A percentile compares a stretch with the other conserved stretches of the same genome.
phyloP scores from a whole-genome alignment of 1,284 basidiomycete genomes.

The Cystobasidiaceae sp. region DNA sequence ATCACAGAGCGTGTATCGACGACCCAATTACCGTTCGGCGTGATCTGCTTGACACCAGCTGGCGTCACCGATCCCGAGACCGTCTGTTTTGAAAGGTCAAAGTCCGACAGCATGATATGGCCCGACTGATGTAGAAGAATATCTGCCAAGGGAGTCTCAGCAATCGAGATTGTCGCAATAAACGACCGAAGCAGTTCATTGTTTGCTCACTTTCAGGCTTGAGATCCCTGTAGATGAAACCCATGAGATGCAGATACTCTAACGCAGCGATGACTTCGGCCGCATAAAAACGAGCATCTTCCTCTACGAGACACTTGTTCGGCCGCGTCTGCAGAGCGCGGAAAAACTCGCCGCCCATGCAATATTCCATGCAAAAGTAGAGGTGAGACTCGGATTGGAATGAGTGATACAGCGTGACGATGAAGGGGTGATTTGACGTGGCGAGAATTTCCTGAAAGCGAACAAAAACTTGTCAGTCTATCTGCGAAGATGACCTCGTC shows the following conservation, averaged over 20 bases:
- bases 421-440: constrained; percentile 94
- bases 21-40: constrained; percentile 83
- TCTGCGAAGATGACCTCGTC: no score
- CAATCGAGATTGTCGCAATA: neutral
- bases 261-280: constrained; percentile 97
- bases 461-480: neutral
- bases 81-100: constrained; percentile 95
- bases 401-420: constrained; percentile 93
- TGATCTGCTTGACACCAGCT: constrained; percentile 80
- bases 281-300: constrained; percentile 94
- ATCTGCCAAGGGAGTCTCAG: constrained; percentile 79
- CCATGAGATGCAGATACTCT: constrained; percentile 97
- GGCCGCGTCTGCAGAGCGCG: constrained; percentile 89
- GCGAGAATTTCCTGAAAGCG: constrained; percentile 70
- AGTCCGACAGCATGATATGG: constrained; percentile 99
- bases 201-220: constrained; percentile 89
- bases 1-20: constrained; percentile 97
- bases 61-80: constrained; percentile 68
- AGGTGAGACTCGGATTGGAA: constrained; percentile 97
- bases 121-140: constrained; percentile 98
- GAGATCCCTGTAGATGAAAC: constrained; percentile 97
- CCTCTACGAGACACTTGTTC: constrained; percentile 90
- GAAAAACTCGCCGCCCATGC: constrained; percentile 99
- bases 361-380: constrained; percentile 98
- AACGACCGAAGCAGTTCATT: neutral